A percentile compares a stretch with the other conserved stretches of the same genome.
phyloP scores from a whole-genome alignment of 305 asterid genomes.

The Rubia tinctorum region DNA sequence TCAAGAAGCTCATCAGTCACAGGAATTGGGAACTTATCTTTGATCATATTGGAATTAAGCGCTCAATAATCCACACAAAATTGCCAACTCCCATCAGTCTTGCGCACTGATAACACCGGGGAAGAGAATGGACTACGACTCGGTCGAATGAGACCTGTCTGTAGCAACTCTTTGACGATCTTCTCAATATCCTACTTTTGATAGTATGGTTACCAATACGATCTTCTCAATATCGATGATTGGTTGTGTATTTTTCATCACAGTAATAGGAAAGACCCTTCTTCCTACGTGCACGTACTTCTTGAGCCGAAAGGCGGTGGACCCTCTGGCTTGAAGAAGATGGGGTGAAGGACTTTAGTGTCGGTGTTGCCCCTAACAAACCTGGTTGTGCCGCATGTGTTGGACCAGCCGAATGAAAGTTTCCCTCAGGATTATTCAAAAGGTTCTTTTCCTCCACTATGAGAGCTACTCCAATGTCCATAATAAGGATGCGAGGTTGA shows the following conservation, averaged over 20 bases:
- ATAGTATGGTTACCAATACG: neutral
- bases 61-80: neutral
- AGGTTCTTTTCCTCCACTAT: neutral
- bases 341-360: no score
- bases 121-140: neutral
- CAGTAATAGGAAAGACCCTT: no score
- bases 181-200: neutral
- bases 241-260: no score
- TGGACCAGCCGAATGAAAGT: no score
- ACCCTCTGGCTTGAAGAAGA: no score
- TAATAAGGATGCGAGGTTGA: neutral
- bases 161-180: neutral
- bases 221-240: no score
- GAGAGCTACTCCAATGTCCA: neutral
- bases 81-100: neutral
- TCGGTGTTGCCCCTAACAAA: no score
- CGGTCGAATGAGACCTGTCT: neutral
- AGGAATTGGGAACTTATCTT: neutral
- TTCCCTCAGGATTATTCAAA: no score
- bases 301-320: no score
- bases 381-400: no score
- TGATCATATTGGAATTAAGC: neutral
- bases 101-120: neutral
- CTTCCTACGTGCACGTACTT: no score
- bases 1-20: neutral